Evolutionary conservation across 164 flowering plant genomes (phyloP), one percentile per base, ranked within the genome.

Genomic region (Umbellularia californica): DNA sequence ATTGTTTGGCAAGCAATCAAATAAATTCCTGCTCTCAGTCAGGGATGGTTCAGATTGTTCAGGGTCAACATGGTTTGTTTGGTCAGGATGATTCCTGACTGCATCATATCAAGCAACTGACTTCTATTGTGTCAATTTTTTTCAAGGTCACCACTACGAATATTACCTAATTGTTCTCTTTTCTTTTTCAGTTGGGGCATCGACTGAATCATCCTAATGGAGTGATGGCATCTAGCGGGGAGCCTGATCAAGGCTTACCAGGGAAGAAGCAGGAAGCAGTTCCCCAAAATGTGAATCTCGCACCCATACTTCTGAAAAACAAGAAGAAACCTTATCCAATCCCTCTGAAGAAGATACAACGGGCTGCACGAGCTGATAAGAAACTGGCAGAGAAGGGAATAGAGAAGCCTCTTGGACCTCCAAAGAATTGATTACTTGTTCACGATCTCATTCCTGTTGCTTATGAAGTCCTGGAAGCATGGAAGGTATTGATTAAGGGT

Each of bases 261-360:
- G 68, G 47, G 55, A 83, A 72, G 79, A 90, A 76, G 75, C 65
- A 60, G 30, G 75, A 71, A 27, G 63, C 30, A 6, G 47, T 64
- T 76, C 88, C 89, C 70, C 98, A 95, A 82, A 92, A 95, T 87
- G 90, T 88, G 78, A 90, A 92, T 88, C 89, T 95, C 79, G 97
- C 97, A 41, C 86, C 89, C 19, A 63, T 81, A 67, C 78, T 82
- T 27, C 89, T 97, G 2, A 93, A 84, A 85, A 85, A 82, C 47
- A 88, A 93, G 87, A 95, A 93, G 83, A 95, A 95, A 70, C 99
- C 98, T 27, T 93, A 74, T 84, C 93, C 97, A n/a, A 80, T 92
- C 70, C 97, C 99, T 11, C 24, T 95, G 9, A 89, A 86, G 84
- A 77, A 84, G 80, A 89, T 93, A 69, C 81, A 73, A 67, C 74